Base-by-base conservation (phyloP, 805 yeast genomes). In the Cyberlindnera mississippiensis region DNA sequence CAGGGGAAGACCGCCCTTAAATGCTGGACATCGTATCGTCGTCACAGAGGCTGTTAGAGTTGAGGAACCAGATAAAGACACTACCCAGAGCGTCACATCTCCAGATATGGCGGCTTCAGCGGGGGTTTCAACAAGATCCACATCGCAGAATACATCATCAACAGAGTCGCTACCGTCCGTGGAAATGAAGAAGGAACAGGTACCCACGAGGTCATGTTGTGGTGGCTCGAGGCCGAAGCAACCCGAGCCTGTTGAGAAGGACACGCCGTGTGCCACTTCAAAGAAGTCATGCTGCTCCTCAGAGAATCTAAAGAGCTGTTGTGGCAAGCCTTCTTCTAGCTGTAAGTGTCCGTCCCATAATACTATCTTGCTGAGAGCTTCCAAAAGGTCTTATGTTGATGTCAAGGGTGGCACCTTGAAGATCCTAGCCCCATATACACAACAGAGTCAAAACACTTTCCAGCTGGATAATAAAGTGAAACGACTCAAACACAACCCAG, bases 1-100 rank as follows among this genome's bases (percentile, higher is more conserved):
- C 18, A 73, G 89, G 36, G 96, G 95, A 4, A 61, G 96, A 20
- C 95, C 95, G 0, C 67, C 73, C 28, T 68, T 75, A 11, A 76
- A 71, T 35, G 75, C 55, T 14, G 49, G 52, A 0, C 60, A 54
- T 24, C 44, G 62, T 37, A 47, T 58, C 5, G 61, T 61, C 3
- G 62, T 58, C 7, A 56, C 61, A 3, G 55, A 53, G 35, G 42
- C 55, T 4, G 49, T 56, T 15, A 27, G 51, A 6, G 37, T 32
- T 14, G 26, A 32, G 10, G 26, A n/a, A 9, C 12, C 7, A 14
- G 6, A n/a, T 5, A 11, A 11, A 27, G 29, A 8, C 12, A n/a
- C 7, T 6, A 12, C 29, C 4, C 14, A 11, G 12, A 13, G 14
- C 29, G 12, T 11, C 12, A 27, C 6, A 27, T 8, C 29, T 8